Base-by-base conservation (phyloP, 1,139 yeast genomes). In the Candida pseudoviswanathii region DNA sequence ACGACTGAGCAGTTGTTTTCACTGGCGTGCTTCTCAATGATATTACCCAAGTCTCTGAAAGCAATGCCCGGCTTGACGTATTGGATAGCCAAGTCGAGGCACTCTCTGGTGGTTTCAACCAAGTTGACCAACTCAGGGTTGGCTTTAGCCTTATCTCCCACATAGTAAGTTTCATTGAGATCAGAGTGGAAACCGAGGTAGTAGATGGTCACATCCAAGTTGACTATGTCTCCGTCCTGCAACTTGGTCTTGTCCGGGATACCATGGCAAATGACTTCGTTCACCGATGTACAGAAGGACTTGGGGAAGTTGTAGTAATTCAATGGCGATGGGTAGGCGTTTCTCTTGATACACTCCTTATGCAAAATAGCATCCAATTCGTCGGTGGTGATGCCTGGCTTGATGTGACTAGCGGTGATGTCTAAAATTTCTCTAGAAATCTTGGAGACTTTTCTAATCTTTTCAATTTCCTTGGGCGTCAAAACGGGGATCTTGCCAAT, bases 251-350 rank as follows among this genome's bases (percentile, higher is more conserved):
- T 80, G 67, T 95, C 99, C 26, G 99, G 99, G 52, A 94, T 89
- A 57, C 99, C 99, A 67, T 94, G 99, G 67, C 99, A 94, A 54
- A 94, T 89, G 51, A 91, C 85, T 72, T 94, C 99, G 67, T 95
- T 92, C 40, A 95, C 85, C 5, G 97, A 90, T 1, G 97, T 90
- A 71, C 99, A 95, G 43, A 90, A 81, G 31, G 96, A 85, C 67
- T 91, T 92, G 38, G 99, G 98, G 73, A 84, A 95, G 68, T 90
- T 89, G 73, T 87, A 94, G 71, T 95, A 95, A 73, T 95, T 95
- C 55, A 94, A 77, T 3, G 99, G 97, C 11, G 97, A 89, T 26
- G 99, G 99, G 65, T 95, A 95, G 4, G 94, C 91, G 58, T 87
- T 85, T 67, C 97, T 81, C 67, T 89, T 90, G 64, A 92, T 75